A percentile compares a stretch with the other conserved stretches of the same genome.
Evolutionary conservation across 2,329 filamentous ascomycete genomes (phyloP).

Genomic region (Rhytidhysteron rufulum): DNA sequence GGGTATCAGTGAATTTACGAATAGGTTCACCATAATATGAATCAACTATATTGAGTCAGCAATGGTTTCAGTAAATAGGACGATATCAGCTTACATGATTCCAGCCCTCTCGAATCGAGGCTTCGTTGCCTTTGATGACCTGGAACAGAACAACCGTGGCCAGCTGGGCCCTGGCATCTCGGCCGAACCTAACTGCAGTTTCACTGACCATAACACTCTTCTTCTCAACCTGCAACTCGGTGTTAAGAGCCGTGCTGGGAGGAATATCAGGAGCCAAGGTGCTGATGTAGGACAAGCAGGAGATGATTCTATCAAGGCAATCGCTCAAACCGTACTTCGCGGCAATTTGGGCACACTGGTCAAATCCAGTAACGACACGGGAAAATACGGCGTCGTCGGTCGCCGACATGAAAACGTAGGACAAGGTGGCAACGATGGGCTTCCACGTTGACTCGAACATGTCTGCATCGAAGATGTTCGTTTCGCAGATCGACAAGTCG

Average conservation of each 20-base stretch:
- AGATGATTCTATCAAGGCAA: conserved; percentile 88
- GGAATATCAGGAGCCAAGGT: conserved; percentile 73
- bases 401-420: conserved; percentile 98
- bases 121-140: conserved; percentile 81
- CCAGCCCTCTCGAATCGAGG: conserved; percentile 72
- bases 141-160: conserved; percentile 94
- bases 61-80: conserved; percentile 1
- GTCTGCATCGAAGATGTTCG: conserved; percentile 93
- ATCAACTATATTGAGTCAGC: conserved; percentile 62
- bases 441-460: conserved; percentile 98
- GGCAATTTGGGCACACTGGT: conserved; percentile 92
- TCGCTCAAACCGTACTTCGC: conserved; percentile 78
- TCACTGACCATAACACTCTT: conserved; percentile 98
- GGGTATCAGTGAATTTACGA: conserved; percentile 89
- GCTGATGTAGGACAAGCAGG: conserved; percentile 84
- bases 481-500: conserved; percentile 73
- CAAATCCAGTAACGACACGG: conserved; percentile 88
- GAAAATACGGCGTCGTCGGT: conserved; percentile 95
- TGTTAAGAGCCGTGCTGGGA: conserved; percentile 85
- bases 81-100: conserved; percentile 59
- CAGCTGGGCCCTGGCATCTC: conserved; percentile 89
- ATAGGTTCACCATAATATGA: conserved; percentile 90
- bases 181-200: conserved; percentile 89
- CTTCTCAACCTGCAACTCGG: conserved; percentile 87
- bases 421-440: conserved; percentile 88